Evolutionary conservation across 176 grass and related monocot genomes (phyloP).

Genomic region (Urochloa ruziziensis): DNA sequence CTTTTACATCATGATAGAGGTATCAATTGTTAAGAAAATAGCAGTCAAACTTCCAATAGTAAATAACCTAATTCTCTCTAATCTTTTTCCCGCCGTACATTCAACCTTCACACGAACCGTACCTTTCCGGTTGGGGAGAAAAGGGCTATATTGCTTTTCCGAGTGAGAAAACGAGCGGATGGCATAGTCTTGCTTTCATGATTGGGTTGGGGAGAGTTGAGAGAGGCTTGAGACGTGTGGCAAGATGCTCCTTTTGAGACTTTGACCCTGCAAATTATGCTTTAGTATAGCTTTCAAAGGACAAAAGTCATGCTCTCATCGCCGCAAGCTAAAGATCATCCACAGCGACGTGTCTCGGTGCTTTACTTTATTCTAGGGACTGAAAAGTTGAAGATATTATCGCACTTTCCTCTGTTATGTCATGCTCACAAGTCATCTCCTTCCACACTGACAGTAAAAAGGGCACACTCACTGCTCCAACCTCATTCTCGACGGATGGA

Average conservation of each 20-base stretch:
- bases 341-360: conserved; percentile 15
- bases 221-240: not conserved
- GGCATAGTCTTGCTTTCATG: not conserved
- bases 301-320: not conserved
- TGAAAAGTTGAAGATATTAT: not conserved
- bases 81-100: not conserved
- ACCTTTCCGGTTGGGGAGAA: not conserved
- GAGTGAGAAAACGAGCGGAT: not conserved
- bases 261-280: not conserved
- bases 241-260: conserved; percentile 1
- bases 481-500: too few relatives aligned
- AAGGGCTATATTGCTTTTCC: not conserved
- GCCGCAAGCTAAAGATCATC: conserved; percentile 10
- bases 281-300: not conserved
- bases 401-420: not conserved
- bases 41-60: too few relatives aligned
- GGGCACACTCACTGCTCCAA: too few relatives aligned
- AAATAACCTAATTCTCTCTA: too few relatives aligned
- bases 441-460: not conserved
- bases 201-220: not conserved
- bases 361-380: not conserved
- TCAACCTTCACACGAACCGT: not conserved
- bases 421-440: not conserved
- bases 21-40: too few relatives aligned
- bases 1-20: too few relatives aligned